Conservation (phyloP, 179 eudicot genomes). For the Monotropa hypopitys region DNA sequence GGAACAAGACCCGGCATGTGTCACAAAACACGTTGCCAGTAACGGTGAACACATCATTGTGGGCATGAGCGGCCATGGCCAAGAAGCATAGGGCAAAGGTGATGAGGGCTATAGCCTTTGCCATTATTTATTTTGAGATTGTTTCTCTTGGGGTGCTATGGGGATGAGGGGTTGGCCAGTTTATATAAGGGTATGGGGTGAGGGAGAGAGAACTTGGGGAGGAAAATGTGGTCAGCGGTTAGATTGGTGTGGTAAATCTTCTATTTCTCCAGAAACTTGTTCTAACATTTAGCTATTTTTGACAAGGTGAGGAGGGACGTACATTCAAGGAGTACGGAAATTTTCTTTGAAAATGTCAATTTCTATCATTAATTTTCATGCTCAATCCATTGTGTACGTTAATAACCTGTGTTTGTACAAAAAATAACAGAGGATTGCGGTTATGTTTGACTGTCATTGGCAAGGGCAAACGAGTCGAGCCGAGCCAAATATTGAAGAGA, state of each 20-base stretch:
- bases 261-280: constrained; percentile 1
- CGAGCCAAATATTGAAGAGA: no score
- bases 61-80: background rate
- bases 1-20: constrained; percentile 40
- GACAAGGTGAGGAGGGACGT: background rate
- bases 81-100: constrained; percentile 8
- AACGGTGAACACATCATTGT: constrained; percentile 6
- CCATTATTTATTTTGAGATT: constrained; percentile 4
- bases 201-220: background rate
- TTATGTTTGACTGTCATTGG: no score
- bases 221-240: background rate
- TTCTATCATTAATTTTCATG: no score
- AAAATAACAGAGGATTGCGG: no score
- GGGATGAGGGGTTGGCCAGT: background rate
- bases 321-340: no score
- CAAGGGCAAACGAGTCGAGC: no score
- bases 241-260: constrained; percentile 6
- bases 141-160: background rate
- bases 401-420: no score
- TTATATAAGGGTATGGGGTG: constrained; percentile 1
- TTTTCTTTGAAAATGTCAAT: no score
- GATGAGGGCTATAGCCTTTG: background rate
- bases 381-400: no score
- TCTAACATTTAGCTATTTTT: background rate
- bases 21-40: constrained; percentile 50